Base-by-base conservation (phyloP, 148 eudicot genomes). In the Pouteria glomerata region DNA sequence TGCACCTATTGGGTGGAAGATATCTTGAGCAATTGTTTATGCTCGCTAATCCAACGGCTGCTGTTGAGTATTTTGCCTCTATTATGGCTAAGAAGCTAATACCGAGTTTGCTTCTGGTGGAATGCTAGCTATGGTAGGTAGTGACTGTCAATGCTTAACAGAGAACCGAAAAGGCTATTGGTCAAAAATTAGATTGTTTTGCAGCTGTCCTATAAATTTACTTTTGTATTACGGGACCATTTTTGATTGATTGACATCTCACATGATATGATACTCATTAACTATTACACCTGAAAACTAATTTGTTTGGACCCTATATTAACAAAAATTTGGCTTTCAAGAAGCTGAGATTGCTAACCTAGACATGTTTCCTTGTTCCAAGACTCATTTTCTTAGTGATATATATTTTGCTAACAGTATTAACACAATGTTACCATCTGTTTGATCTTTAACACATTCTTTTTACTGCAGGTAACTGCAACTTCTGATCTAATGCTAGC, bases 401-500 rank as follows among this genome's bases (percentile, higher is more conserved):
- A n/a, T n/a, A n/a, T n/a, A n/a, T n/a, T n/a, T n/a, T n/a, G n/a
- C n/a, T n/a, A n/a, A n/a, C n/a, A n/a, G n/a, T n/a, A 18, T 34
- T 35, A 19, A 8, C 47, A 37, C 12, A 23, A 11, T 57, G 57
- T 26, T 37, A 55, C 61, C 62, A 12, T 19, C n/a, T 27, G 1
- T 44, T 58, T 37, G 48, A 55, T 33, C 16, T 58, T 37, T 31
- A 21, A 26, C 56, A 6, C 37, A 44, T 61, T 34, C 70, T 18
- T 42, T 66, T 39, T 77, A 68, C 18, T 62, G 45, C 82, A 91
- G 99, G 84, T 95, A 52, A 85, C 97, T 76, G 89, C 97, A 68
- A 88, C 90, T 77, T 76, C 94, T 66, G 99, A 95, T 78, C 78
- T 94, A 76, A 91, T 91, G 99, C 90, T 95, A 58, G 99, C 89